These are phyloP conservation scores for Metarhizium robertsii DNA, from an alignment of 2,329 filamentous ascomycete genomes.

Conservation along the genomic window DNA sequence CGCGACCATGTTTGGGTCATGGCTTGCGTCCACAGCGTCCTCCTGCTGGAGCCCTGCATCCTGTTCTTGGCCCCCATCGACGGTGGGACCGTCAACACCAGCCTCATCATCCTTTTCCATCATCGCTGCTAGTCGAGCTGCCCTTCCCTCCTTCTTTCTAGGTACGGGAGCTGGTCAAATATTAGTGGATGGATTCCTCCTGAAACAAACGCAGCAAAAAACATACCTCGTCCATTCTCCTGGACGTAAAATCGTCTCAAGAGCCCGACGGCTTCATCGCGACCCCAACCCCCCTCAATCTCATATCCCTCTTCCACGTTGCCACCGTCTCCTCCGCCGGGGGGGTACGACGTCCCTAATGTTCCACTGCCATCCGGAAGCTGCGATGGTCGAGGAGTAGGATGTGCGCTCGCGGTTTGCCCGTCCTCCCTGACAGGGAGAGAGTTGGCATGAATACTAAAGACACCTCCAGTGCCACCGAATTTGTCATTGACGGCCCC, in stretches of 20 bases:
- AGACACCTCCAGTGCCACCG: slow-evolving; percentile 88
- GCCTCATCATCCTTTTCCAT: slow-evolving; percentile 32
- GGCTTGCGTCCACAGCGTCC: not conserved
- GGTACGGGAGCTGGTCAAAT: slow-evolving; percentile 35
- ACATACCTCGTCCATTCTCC: slow-evolving; percentile 82
- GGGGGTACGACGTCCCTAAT: slow-evolving; percentile 26
- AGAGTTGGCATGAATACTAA: slow-evolving; percentile 68
- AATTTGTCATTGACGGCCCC: slow-evolving; percentile 96
- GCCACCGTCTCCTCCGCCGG: slow-evolving; percentile 44
- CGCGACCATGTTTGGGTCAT: not conserved
- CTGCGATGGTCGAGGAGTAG: slow-evolving; percentile 25
- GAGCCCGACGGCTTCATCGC: slow-evolving; percentile 87
- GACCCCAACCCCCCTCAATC: slow-evolving; percentile 77
- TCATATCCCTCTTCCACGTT: slow-evolving; percentile 72
- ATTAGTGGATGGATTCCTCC: slow-evolving; percentile 9
- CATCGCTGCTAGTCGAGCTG: slow-evolving; percentile 42
- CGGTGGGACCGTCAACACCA: not conserved
- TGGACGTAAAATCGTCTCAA: slow-evolving; percentile 94
- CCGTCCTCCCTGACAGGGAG: slow-evolving; percentile 27
- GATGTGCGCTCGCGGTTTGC: slow-evolving; percentile 30
- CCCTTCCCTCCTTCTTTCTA: slow-evolving; percentile 45
- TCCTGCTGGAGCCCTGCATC: not conserved
- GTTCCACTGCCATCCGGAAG: slow-evolving; percentile 27
- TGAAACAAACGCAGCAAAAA: not conserved
- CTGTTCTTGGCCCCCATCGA: not conserved